Conservation (phyloP, 352 stramenopile species). For the Globisporangium paddicum region DNA sequence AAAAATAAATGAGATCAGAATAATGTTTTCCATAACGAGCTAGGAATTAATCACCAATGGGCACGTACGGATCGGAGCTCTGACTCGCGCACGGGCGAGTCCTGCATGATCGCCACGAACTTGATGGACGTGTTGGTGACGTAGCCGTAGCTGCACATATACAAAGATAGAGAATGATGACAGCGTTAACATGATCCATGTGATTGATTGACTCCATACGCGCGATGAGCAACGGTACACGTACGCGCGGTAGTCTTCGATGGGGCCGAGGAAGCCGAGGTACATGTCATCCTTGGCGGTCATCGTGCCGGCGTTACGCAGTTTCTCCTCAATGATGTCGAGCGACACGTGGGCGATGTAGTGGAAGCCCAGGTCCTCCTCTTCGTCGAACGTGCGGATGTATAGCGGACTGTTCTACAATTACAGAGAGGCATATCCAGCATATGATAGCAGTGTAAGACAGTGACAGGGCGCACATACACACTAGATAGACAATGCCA, state of each 20-base stretch:
- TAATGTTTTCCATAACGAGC: background rate
- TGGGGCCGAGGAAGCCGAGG: constrained; percentile 74
- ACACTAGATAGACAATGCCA: background rate
- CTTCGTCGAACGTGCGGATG: constrained; percentile 76
- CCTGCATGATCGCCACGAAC: constrained; percentile 74
- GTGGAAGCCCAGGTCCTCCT: constrained; percentile 84
- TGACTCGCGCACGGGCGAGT: constrained; percentile 66
- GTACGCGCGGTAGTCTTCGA: constrained; percentile 84
- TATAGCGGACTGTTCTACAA: constrained; percentile 77
- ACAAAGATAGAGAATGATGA: background rate
- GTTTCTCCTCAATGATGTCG: constrained; percentile 81
- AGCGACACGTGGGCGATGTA: constrained; percentile 85
- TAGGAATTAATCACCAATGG: background rate
- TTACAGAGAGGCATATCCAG: background rate
- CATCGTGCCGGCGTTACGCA: constrained; percentile 40
- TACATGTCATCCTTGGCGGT: constrained; percentile 83
- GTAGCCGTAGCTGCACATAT: constrained; percentile 53
- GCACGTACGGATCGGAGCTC: constrained; percentile 64
- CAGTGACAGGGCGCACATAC: background rate
- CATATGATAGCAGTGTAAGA: background rate
- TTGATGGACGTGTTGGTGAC: constrained; percentile 86
- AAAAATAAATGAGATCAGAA: background rate
- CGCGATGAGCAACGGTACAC: background rate
- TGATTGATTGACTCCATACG: too few species aligned
- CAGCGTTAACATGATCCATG: background rate